These are phyloP conservation scores for Fusarium luffae DNA, from an alignment of 2,329 filamentous ascomycete genomes.

Conservation along the genomic window DNA sequence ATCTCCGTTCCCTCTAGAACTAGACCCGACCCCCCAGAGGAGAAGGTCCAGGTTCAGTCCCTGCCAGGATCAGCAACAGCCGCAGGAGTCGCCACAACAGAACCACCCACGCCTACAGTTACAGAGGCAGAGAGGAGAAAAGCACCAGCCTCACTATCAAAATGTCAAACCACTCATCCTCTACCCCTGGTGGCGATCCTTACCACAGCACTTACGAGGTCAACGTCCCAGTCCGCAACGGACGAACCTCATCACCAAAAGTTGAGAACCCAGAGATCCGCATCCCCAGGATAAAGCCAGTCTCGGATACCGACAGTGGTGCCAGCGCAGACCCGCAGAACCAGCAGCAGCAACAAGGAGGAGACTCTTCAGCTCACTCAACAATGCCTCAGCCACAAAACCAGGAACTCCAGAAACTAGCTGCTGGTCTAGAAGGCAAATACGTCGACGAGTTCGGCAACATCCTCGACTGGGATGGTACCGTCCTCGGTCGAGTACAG, in stretches of 20 bases:
- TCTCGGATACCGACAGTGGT: conserved; percentile 41
- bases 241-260: conserved; percentile 22
- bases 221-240: conserved; percentile 39
- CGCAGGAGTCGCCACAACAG: not conserved
- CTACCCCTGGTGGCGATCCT: conserved; percentile 38
- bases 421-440: conserved; percentile 58
- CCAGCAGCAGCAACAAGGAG: conserved; percentile 9
- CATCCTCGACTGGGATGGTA: conserved; percentile 61
- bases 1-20: conserved; percentile 22
- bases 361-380: not conserved
- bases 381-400: not conserved
- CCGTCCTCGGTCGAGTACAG: conserved; percentile 62
- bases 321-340: conserved; percentile 15
- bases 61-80: conserved; percentile 13
- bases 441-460: conserved; percentile 66
- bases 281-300: conserved; percentile 56
- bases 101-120: not conserved
- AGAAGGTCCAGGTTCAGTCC: not conserved
- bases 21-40: conserved; percentile 17
- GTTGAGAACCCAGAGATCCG: conserved; percentile 43
- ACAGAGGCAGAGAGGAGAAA: not conserved
- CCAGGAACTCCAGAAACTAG: conserved; percentile 48
- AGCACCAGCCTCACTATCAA: not conserved
- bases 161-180: conserved; percentile 21
- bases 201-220: conserved; percentile 45